Evolutionary conservation across 2,329 filamentous ascomycete genomes (phyloP), one percentile per base, ranked within the genome.

Genomic region (Graphium sp.): DNA sequence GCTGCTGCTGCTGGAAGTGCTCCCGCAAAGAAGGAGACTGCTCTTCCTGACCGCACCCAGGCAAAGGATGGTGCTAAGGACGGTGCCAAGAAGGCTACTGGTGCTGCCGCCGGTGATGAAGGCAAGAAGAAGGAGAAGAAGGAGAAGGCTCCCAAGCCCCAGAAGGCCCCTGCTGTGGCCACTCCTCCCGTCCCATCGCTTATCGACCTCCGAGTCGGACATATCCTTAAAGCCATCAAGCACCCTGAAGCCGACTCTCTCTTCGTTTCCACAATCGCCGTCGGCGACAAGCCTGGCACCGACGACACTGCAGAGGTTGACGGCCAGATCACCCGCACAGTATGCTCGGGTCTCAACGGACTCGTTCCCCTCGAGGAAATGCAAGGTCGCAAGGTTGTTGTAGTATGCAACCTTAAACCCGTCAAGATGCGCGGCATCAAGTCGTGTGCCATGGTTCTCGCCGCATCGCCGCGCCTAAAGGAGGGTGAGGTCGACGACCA

Each of bases 191-290:
- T 82, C 2, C 89, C 89, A 3, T 64, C 68, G 34, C 69, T 93
- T 35, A 94, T 98, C 48, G 89, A 98, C 51, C 75, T 98, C 29
- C 77, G 89, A 38, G 87, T 98, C 35, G 89, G 89, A 35, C 89
- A 95, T 61, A 94, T 98, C 43, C 74, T 98, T 46, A 92, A 94
- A 58, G 85, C 85, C 29, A 69, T 89, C 56, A 79, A 84, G 52
- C 89, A 98, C 61, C 89, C 89, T 30, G 91, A 98, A 44, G 89
- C 89, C 39, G 89, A 98, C 60, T 91, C 81, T 9, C 70, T 98
- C 29, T 98, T 74, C 55, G 89, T 98, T 35, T 91, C 81, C 36
- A 95, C 85, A 30, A 92, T 98, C 46, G 83, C 84, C 38, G 84
- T 87, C 59, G 89, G 89, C 38, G 89, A 98, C 53, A 64, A 77